A percentile compares a stretch with the other conserved stretches of the same genome.
Conservation (phyloP, 306 rosid genomes). For the Vachellia collinsii region DNA sequence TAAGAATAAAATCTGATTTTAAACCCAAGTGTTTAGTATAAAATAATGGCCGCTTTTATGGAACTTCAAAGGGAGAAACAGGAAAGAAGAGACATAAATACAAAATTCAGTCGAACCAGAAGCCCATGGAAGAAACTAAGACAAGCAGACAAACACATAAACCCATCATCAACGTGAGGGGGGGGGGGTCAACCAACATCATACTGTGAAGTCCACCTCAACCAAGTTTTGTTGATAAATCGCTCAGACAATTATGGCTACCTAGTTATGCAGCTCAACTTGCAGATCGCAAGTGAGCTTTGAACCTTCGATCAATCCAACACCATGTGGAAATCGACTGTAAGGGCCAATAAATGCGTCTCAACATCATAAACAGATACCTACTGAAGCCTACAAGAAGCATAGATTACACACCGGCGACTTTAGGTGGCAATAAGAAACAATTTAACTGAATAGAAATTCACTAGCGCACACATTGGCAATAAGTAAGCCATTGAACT, state of each 20-base stretch:
- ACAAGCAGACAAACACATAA: no score
- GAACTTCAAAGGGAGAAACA: no score
- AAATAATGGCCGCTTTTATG: no score
- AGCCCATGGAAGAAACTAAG: no score
- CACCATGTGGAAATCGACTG: background rate
- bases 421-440: background rate
- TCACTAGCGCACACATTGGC: conserved; percentile 3
- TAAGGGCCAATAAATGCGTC: background rate
- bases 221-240: conserved; percentile 9
- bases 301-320: conserved; percentile 5
- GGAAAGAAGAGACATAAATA: no score
- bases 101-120: no score
- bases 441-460: conserved; percentile 4
- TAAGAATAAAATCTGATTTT: background rate
- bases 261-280: background rate
- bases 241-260: background rate
- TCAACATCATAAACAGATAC: background rate
- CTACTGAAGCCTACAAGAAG: conserved; percentile 1
- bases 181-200: background rate
- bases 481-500: background rate
- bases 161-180: no score
- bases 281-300: background rate
- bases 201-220: background rate
- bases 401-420: background rate
- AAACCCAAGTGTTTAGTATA: no score